phyloP scores from a whole-genome alignment of 495 filamentous ascomycete genomes.

The Aspergillus bertholletiae region DNA sequence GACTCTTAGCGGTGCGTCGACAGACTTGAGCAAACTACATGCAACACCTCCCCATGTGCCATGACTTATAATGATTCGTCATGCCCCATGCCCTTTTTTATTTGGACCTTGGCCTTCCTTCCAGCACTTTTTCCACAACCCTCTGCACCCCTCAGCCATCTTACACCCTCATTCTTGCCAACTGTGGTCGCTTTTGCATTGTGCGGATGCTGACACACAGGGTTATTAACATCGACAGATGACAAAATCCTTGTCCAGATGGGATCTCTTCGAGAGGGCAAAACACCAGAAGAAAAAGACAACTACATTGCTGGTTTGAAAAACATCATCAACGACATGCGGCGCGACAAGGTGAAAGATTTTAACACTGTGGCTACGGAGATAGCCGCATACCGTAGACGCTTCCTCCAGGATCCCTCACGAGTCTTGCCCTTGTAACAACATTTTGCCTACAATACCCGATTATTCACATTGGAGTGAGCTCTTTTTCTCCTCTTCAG shows the following conservation, averaged over 20 bases:
- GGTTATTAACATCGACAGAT: conserved; percentile 60
- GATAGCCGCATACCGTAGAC: conserved; percentile 78
- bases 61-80: conserved; percentile 9
- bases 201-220: conserved; percentile 59
- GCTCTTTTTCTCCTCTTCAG: conserved; percentile 16
- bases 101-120: conserved; percentile 6
- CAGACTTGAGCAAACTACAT: conserved; percentile 30
- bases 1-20: conserved; percentile 75
- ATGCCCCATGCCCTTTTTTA: conserved; percentile 11
- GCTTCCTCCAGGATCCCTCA: conserved; percentile 56
- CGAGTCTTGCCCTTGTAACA: conserved; percentile 47
- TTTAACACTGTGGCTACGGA: conserved; percentile 75
- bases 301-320: conserved; percentile 73
- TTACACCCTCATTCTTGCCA: conserved; percentile 7
- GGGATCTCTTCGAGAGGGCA: conserved; percentile 67
- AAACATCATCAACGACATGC: conserved; percentile 70
- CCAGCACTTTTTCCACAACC: not conserved
- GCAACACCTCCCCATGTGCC: conserved; percentile 19
- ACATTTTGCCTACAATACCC: conserved; percentile 2
- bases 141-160: not conserved
- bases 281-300: conserved; percentile 63
- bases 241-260: conserved; percentile 82
- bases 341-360: conserved; percentile 69
- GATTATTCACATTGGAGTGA: not conserved
- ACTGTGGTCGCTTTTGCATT: conserved; percentile 23